Evolutionary conservation across 345 rosid genomes (phyloP), one percentile per base, ranked within the genome.

Genomic region (Ailanthus altissimus): DNA sequence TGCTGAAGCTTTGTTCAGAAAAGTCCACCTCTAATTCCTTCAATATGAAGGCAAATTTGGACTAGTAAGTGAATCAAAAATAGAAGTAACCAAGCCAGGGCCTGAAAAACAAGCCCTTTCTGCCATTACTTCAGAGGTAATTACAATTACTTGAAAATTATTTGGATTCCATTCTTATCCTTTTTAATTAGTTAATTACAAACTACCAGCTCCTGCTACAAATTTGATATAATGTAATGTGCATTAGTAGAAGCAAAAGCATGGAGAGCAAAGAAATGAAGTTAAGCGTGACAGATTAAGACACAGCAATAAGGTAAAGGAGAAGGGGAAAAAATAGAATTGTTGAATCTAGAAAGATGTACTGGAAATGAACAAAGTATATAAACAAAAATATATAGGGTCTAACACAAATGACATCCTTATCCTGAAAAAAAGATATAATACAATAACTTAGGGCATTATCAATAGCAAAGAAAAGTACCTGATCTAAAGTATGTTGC

Each of bases 401-500:
- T 61, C 13, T 14, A 28, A 61, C 1, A 15, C 6, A 25, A 25
- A 21, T 12, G 4, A 58, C 4, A 8, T 5, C 3, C 28, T 58
- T 14, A 23, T 25, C 62, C 62, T 3, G 12, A 11, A 58, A 51
- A 15, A 64, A 43, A 70, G 25, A 28, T 56, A 43, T 16, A 56
- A 76, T 67, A 20, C 46, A 23, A 74, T 60, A 32, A 59, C n/a
- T 62, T 56, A 8, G 68, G 53, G 67, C 23, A 38, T 26, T 46
- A 43, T 11, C 43, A 50, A 42, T 57, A 10, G 50, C 70, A 53
- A 40, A 78, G 47, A 73, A 76, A 21, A 77, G 47, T 77, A 97
- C 99, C 98, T 97, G 99, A 80, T 94, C 99, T 80, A 97, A 84
- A 62, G 98, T 94, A 83, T 97, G 97, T 72, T 92, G 94, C 51